Conservation (phyloP, 805 yeast genomes). For the Yarrowia alimentaria region DNA sequence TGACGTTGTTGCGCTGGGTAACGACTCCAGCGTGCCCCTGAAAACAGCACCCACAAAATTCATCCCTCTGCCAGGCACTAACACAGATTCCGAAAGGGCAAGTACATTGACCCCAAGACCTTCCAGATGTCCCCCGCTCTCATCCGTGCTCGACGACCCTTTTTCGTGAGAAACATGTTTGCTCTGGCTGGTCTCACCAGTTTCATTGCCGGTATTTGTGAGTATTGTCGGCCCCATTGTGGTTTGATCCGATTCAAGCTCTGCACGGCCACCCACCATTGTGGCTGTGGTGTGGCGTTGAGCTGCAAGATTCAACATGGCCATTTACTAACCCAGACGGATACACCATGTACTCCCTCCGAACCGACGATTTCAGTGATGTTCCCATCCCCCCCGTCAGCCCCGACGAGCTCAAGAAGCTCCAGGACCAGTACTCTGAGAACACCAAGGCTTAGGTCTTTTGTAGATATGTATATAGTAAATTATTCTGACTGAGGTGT, state of each 20-base stretch:
- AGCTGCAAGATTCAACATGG: no score
- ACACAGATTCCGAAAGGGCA: slow-evolving; percentile 23
- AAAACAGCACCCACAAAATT: no score
- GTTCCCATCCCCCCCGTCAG: slow-evolving; percentile 92
- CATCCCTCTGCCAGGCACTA: slow-evolving; percentile 5
- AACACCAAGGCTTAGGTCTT: slow-evolving; percentile 24
- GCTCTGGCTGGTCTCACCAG: slow-evolving; percentile 58
- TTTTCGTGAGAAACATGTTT: slow-evolving; percentile 70
- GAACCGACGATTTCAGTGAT: slow-evolving; percentile 77
- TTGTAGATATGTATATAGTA: slow-evolving; percentile 25
- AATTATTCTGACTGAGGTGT: slow-evolving; percentile 20
- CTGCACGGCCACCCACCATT: no score
- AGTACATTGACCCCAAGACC: slow-evolving; percentile 43
- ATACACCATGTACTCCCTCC: slow-evolving; percentile 40
- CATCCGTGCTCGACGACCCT: slow-evolving; percentile 85
- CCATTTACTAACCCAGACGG: slow-evolving; percentile 30
- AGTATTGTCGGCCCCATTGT: slow-evolving; percentile 34
- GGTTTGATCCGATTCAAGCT: neutral
- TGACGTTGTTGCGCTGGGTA: no score
- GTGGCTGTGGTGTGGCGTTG: no score
- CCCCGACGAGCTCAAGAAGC: slow-evolving; percentile 52
- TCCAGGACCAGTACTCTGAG: slow-evolving; percentile 14
- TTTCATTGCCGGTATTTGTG: slow-evolving; percentile 67
- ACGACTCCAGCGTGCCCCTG: no score
- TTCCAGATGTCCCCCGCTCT: slow-evolving; percentile 92